A percentile compares a stretch with the other conserved stretches of the same genome.
Evolutionary conservation across 2,329 filamentous ascomycete genomes (phyloP).

Genomic region (Raffaelea ambrosiae): DNA sequence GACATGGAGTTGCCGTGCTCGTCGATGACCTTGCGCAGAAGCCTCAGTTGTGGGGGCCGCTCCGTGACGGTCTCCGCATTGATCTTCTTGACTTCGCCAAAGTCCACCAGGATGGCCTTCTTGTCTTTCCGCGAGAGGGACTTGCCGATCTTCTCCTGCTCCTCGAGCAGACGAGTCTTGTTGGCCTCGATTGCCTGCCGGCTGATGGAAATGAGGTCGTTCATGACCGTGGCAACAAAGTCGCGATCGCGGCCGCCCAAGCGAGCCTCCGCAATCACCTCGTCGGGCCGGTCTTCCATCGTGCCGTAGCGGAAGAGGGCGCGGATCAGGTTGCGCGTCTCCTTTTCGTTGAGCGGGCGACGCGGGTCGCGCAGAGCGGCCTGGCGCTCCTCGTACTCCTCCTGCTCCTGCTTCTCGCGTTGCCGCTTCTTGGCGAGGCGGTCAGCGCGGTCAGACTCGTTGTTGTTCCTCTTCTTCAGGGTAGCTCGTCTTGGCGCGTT

Average conservation of each 20-base stretch:
- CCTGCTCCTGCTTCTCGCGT: conserved; percentile 58
- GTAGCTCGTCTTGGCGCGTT: conserved; percentile 71
- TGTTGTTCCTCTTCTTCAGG: conserved; percentile 48
- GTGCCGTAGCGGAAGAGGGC: conserved; percentile 88
- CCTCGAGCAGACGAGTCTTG: conserved; percentile 64
- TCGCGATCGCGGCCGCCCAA: conserved; percentile 73
- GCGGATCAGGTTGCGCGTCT: conserved; percentile 83
- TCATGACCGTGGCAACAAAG: conserved; percentile 67
- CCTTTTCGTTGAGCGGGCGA: conserved; percentile 84
- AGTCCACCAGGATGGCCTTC: conserved; percentile 94
- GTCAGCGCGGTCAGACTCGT: conserved; percentile 50
- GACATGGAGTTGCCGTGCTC: conserved; percentile 60
- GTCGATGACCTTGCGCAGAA: conserved; percentile 67
- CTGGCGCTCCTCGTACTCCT: conserved; percentile 65
- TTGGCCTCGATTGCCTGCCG: conserved; percentile 56
- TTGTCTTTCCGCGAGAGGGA: conserved; percentile 91
- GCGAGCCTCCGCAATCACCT: conserved; percentile 80
- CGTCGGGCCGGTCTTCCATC: conserved; percentile 78
- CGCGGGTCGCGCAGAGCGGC: conserved; percentile 73
- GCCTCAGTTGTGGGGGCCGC: conserved; percentile 77
- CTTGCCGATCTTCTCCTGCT: conserved; percentile 76
- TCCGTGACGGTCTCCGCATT: conserved; percentile 95
- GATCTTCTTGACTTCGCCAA: conserved; percentile 83
- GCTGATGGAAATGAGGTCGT: conserved; percentile 58
- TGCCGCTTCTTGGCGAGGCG: conserved; percentile 58